Percentiles rank a stretch among this genome's conserved stretches.
phyloP scores from a whole-genome alignment of 495 filamentous ascomycete genomes.

The Chaetomidium leptoderma region DNA sequence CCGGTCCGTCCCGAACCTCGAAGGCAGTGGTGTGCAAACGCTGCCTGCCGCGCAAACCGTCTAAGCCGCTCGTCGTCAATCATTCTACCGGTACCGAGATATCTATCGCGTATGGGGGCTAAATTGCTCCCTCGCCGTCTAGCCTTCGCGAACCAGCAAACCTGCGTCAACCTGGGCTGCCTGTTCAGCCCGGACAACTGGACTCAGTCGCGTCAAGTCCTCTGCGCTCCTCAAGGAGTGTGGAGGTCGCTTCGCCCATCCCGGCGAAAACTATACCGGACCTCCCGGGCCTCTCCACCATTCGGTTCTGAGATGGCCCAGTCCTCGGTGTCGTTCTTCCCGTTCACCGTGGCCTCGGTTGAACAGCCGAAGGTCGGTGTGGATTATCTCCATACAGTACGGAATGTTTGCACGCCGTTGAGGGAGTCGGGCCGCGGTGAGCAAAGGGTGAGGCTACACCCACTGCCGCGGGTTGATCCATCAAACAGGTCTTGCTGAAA shows the following conservation, averaged over 20 bases:
- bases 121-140: too few species aligned
- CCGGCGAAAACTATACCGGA: too few species aligned
- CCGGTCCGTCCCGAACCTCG: neutral
- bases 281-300: too few species aligned
- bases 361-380: neutral
- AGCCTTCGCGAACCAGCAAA: too few species aligned
- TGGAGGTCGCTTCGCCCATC: neutral
- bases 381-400: constrained; percentile 20
- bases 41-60: constrained; percentile 17
- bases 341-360: constrained; percentile 15
- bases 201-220: too few species aligned
- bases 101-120: too few species aligned
- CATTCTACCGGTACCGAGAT: too few species aligned
- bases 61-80: too few species aligned
- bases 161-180: too few species aligned
- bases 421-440: constrained; percentile 14
- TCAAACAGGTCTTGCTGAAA: constrained; percentile 14
- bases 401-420: constrained; percentile 10
- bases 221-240: too few species aligned
- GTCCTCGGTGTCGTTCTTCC: neutral
- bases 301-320: neutral
- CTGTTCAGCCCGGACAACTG: too few species aligned
- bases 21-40: constrained; percentile 8
- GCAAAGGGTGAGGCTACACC: constrained; percentile 30
- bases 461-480: constrained; percentile 36